A percentile compares a stretch with the other conserved stretches of the same genome.
phyloP scores from a whole-genome alignment of 129 eudicot species.

The Chrysanthemum seticuspe region DNA sequence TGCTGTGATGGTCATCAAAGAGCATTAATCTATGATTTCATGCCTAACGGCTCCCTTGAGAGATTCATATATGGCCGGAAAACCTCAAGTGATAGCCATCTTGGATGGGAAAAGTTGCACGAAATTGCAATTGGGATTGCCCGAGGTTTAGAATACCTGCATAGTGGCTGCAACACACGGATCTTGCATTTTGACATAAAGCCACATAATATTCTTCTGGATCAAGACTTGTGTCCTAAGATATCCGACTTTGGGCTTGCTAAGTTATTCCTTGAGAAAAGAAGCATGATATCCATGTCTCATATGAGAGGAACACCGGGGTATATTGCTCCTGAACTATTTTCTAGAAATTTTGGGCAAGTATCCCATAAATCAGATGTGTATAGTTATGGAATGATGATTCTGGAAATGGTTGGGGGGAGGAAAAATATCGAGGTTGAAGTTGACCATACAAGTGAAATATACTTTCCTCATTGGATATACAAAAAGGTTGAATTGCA shows the following conservation, averaged over 20 bases:
- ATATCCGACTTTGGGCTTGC: slow-evolving; percentile 2
- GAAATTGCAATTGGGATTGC: not conserved
- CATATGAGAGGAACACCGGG: slow-evolving; percentile 3
- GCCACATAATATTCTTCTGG: not conserved
- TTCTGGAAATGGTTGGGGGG: slow-evolving; percentile 44
- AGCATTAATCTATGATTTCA: not conserved
- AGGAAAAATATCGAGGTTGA: slow-evolving; percentile 30
- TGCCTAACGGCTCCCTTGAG: slow-evolving; percentile 2
- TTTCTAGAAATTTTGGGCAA: slow-evolving; percentile 22
- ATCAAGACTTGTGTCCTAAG: not conserved
- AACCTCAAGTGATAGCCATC: not conserved
- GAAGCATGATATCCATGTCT: not conserved
- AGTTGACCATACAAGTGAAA: slow-evolving; percentile 29
- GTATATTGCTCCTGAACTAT: slow-evolving; percentile 42
- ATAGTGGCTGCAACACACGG: too few species aligned
- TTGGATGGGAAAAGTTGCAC: slow-evolving; percentile 4
- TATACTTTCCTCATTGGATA: slow-evolving; percentile 41
- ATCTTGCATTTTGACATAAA: too few species aligned
- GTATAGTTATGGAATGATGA: slow-evolving; percentile 48
- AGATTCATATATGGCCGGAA: not conserved
- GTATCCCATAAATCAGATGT: slow-evolving; percentile 42
- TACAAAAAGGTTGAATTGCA: slow-evolving; percentile 21
- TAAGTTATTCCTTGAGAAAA: not conserved
- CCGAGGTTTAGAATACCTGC: not conserved
- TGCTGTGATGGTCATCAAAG: not conserved